Conservation (phyloP, 176 grass and related monocot genomes). For the Juncus inflexus region DNA sequence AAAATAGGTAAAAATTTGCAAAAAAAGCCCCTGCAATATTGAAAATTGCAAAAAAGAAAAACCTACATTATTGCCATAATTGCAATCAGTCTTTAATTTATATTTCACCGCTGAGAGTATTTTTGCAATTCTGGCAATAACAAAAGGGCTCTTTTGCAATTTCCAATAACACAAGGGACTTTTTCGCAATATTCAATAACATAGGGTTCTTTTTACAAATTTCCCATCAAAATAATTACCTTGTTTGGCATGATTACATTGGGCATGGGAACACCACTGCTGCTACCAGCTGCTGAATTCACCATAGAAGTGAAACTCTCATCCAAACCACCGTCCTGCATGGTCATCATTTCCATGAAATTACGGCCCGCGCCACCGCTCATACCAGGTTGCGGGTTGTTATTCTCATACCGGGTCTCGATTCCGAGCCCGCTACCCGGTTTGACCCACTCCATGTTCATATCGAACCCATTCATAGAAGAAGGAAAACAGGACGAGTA, state of each 20-base stretch:
- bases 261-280: conserved; percentile 40
- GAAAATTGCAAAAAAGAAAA: no score
- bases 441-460: conserved; percentile 53
- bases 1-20: background rate
- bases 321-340: conserved; percentile 46
- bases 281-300: conserved; percentile 29
- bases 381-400: conserved; percentile 19
- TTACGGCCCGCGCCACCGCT: conserved; percentile 34
- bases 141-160: no score
- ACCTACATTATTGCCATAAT: no score
- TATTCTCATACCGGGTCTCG: conserved; percentile 27
- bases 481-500: conserved; percentile 37
- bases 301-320: conserved; percentile 37
- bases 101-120: no score
- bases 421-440: conserved; percentile 34
- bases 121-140: no score
- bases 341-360: conserved; percentile 35
- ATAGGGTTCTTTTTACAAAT: no score
- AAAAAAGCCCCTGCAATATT: background rate
- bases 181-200: no score
- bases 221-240: conserved; percentile 34
- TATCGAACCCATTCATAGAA: conserved; percentile 53
- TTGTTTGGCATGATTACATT: conserved; percentile 54
- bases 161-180: no score
- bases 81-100: no score